Base-by-base conservation (phyloP, 495 filamentous ascomycete species). In the Neohortaea acidophila region DNA sequence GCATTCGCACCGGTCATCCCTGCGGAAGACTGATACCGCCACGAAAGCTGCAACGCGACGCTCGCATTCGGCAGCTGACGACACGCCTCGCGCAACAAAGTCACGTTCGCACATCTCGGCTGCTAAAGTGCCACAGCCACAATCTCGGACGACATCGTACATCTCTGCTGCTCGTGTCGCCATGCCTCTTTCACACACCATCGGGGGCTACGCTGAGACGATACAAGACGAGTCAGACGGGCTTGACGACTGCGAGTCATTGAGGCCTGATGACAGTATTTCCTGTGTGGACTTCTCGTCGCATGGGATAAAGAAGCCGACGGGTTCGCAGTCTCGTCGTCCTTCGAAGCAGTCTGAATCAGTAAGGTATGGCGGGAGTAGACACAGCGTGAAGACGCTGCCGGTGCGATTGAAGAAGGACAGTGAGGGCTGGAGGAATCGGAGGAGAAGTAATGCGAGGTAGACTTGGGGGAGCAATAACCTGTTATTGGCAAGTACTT, bases 251-350 rank as follows among this genome's bases (percentile, higher is more conserved):
- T 40, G 31, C 11, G 44, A 47, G 22, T 58, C 55, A 1, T 51
- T 60, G 2, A 53, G 52, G 9, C 57, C 57, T 3, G 53, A 54
- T 33, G 57, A 60, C 32, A 58, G 55, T 27, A 60, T 60, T 33
- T 54, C 49, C 29, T 51, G 55, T 27, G 47, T 51, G 5, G 56
- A 53, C 20, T 45, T 37, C 13, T 45, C 38, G 13, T n/a, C 18
- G 5, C 28, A 35, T 6, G 4, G 10, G 27, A 2, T 21, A 15
- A 14, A 11, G 19, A 10, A 17, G 39, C 20, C 14, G 15, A 15
- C 5, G 23, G n/a, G 22, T 25, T 21, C 4, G 26, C 28, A 28
- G 20, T 26, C 20, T 3, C 34, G 34, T 15, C 34, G 26, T n/a
- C 14, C 21, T 15, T 37, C 34, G 4, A 31, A 47, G 22, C 19